Evolutionary conservation across 257 asterid species (phyloP).

Genomic region (Galeopsis tetrahit): DNA sequence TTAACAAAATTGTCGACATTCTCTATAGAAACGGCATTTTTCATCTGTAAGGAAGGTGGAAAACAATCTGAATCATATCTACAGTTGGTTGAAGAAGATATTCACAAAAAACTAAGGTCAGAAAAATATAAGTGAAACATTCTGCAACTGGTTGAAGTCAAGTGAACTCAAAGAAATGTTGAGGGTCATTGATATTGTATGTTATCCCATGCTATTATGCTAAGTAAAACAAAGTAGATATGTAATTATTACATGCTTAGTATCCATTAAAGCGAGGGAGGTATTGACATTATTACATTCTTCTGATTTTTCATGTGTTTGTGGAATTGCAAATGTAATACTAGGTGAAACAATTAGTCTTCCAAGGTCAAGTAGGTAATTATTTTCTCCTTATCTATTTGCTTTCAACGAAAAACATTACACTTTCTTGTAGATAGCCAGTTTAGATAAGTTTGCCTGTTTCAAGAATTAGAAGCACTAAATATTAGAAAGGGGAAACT

Average conservation of each 20-base stretch:
- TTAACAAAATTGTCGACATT: slow-evolving; percentile 53
- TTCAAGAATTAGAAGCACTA: slow-evolving; percentile 13
- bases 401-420: background rate
- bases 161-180: slow-evolving; percentile 12
- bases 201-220: background rate
- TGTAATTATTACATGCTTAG: background rate
- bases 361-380: background rate
- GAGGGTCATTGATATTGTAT: background rate
- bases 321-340: background rate
- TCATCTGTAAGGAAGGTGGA: slow-evolving; percentile 47
- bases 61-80: slow-evolving; percentile 30
- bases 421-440: background rate
- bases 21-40: slow-evolving; percentile 39
- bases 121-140: slow-evolving; percentile 11
- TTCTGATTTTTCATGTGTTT: background rate
- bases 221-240: background rate
- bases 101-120: slow-evolving; percentile 3
- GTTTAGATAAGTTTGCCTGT: background rate
- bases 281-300: background rate
- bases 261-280: background rate
- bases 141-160: slow-evolving; percentile 19
- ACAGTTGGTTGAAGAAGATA: background rate
- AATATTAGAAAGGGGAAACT: background rate
- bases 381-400: background rate
- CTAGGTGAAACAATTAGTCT: background rate